A percentile compares a stretch with the other conserved stretches of the same genome.
Conservation (phyloP, 306 rosid genomes). For the Citrullus mucosospermus region DNA sequence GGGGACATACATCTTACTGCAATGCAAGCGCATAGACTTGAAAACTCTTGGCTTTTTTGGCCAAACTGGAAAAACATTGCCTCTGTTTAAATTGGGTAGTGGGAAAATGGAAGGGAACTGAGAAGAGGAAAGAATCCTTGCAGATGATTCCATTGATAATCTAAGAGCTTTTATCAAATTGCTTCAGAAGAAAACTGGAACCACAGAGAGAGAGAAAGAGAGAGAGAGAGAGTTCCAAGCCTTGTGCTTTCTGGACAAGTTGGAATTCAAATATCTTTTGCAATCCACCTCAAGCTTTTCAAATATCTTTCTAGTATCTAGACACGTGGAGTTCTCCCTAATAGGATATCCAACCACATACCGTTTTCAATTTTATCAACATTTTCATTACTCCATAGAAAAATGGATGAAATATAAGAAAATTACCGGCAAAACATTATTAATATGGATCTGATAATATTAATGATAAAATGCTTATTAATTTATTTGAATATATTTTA, state of each 20-base stretch:
- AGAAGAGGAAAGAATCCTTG: constrained; percentile 28
- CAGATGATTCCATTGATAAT: constrained; percentile 49
- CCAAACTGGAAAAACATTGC: constrained; percentile 22
- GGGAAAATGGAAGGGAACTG: constrained; percentile 46
- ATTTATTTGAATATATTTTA: too few relatives aligned
- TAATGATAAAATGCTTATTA: too few relatives aligned
- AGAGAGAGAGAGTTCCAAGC: not conserved
- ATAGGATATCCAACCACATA: not conserved
- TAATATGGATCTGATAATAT: too few relatives aligned
- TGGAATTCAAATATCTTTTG: not conserved
- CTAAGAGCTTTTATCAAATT: not conserved
- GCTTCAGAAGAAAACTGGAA: not conserved
- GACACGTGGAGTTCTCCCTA: not conserved
- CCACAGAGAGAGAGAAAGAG: not conserved
- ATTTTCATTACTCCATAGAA: too few relatives aligned
- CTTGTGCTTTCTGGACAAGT: not conserved
- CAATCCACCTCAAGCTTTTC: not conserved
- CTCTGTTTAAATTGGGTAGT: constrained; percentile 16
- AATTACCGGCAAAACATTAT: too few relatives aligned
- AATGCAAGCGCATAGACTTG: constrained; percentile 34
- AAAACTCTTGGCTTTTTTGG: constrained; percentile 29
- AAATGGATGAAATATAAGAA: too few relatives aligned
- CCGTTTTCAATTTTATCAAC: not conserved
- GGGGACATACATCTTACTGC: constrained; percentile 85
- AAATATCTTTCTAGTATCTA: not conserved